Percentiles rank a stretch among this genome's conserved stretches.
Conservation (phyloP, 805 yeast species). For the Phaffomyces antillensis region DNA sequence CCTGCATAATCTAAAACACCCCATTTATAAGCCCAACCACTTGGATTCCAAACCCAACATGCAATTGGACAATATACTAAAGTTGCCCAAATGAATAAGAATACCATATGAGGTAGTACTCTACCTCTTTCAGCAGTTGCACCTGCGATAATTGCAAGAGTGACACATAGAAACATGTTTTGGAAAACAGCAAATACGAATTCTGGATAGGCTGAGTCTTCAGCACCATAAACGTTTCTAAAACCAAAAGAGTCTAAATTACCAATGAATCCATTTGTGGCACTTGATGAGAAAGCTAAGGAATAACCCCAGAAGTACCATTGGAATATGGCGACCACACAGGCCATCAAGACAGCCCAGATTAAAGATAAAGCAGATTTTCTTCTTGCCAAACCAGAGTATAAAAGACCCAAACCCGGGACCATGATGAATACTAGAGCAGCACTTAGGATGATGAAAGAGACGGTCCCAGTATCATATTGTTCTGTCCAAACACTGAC, state of each 20-base stretch:
- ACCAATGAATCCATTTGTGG: slow-evolving; percentile 83
- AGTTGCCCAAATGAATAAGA: slow-evolving; percentile 84
- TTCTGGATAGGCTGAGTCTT: slow-evolving; percentile 58
- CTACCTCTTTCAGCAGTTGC: slow-evolving; percentile 93
- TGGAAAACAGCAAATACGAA: slow-evolving; percentile 81
- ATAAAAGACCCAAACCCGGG: slow-evolving; percentile 89
- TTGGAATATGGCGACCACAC: slow-evolving; percentile 70
- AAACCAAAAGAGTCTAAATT: slow-evolving; percentile 79
- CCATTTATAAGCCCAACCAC: slow-evolving; percentile 91
- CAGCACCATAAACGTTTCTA: slow-evolving; percentile 52
- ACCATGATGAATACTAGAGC: slow-evolving; percentile 84
- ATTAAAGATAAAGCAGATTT: slow-evolving; percentile 85
- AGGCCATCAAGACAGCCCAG: slow-evolving; percentile 70
- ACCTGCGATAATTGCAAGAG: slow-evolving; percentile 86
- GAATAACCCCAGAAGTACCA: slow-evolving; percentile 99
- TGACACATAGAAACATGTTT: slow-evolving; percentile 88
- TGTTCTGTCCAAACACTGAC: slow-evolving; percentile 24
- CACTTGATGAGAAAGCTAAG: slow-evolving; percentile 73
- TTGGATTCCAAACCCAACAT: slow-evolving; percentile 89
- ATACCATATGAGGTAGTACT: slow-evolving; percentile 74
- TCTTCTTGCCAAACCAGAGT: slow-evolving; percentile 85
- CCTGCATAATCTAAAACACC: slow-evolving; percentile 97
- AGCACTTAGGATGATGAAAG: slow-evolving; percentile 52
- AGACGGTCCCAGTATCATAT: slow-evolving; percentile 41
- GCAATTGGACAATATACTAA: slow-evolving; percentile 92